Percentiles rank a stretch among this genome's conserved stretches.
These are phyloP conservation scores for Coemansia umbellata DNA, from an alignment of 192 early-diverging fungal species.

Conservation along the genomic window DNA sequence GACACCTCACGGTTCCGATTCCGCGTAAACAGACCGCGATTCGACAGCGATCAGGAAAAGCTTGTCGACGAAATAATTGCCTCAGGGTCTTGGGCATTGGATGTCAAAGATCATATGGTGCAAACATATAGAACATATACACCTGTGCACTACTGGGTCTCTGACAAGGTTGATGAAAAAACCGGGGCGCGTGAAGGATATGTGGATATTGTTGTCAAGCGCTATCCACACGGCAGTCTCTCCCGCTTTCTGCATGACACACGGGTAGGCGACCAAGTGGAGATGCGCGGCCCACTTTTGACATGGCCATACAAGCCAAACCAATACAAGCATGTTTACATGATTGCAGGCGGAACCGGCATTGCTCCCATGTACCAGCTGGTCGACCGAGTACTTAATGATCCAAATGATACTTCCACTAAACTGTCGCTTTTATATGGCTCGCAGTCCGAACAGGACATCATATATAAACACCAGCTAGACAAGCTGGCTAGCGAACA, in stretches of 20 bases:
- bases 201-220: slow-evolving; percentile 65
- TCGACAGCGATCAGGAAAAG: slow-evolving; percentile 31
- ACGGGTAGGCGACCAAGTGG: slow-evolving; percentile 53
- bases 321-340: slow-evolving; percentile 17
- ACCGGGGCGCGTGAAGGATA: slow-evolving; percentile 28
- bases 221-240: slow-evolving; percentile 61
- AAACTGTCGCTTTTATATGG: slow-evolving; percentile 32
- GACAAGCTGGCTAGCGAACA: slow-evolving; percentile 49
- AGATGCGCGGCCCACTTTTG: slow-evolving; percentile 62
- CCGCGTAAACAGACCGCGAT: slow-evolving; percentile 47
- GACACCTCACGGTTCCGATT: slow-evolving; percentile 60
- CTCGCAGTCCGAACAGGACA: slow-evolving; percentile 41
- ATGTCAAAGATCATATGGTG: slow-evolving; percentile 67
- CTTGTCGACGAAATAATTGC: slow-evolving; percentile 11
- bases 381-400: slow-evolving; percentile 48
- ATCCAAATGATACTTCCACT: slow-evolving; percentile 41
- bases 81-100: slow-evolving; percentile 56
- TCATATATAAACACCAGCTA: slow-evolving; percentile 55
- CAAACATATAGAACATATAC: slow-evolving; percentile 70
- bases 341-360: slow-evolving; percentile 77
- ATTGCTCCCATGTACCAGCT: slow-evolving; percentile 69
- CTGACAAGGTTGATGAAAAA: slow-evolving; percentile 19
- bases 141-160: slow-evolving; percentile 54
- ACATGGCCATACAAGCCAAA: slow-evolving; percentile 42
- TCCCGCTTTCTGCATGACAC: slow-evolving; percentile 60